Base-by-base conservation (phyloP, 2,329 filamentous ascomycete genomes). In the Trichoderma sp. region DNA sequence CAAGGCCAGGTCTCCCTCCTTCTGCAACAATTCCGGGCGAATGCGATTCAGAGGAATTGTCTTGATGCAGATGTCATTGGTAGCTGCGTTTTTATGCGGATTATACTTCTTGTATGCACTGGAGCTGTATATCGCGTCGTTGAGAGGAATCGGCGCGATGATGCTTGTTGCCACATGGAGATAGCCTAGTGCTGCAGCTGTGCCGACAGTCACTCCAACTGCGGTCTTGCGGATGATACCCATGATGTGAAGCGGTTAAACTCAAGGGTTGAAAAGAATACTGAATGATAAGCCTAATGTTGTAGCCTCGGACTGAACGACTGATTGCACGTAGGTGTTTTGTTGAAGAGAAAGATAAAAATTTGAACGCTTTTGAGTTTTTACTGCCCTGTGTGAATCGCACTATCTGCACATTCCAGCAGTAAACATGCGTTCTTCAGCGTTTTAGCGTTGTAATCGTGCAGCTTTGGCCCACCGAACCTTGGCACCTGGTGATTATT, bases 21-120 rank as follows among this genome's bases (percentile, higher is more conserved):
- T 85, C 76, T 91, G 84, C 15, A 93, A 81, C 68, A 93, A 82
- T 74, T 91, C 87, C 0, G 91, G 90, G 34, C 88, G 86, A 73
- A 94, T 88, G 77, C 90, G 88, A 61, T 82, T 82, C 63, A 94
- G 78, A 0, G 91, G 88, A 0, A 93, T 85, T 43, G 84, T 85
- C 74, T 88, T 88, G 74, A 92, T 82, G 75, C 88, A 90, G 12
- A 91, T 80, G 77, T 94, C 92, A 71, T 92, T 86, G 0, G 87
- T 87, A 0, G 87, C 83, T 0, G 90, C 87, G 79, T 93, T 92
- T 36, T 84, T 81, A 55, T 86, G 84, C 2, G 88, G 87, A 76
- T 93, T 94, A 80, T 87, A 86, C 72, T 84, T 85, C 63, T 83
- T 81, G 82, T 87, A 92, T 70, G 85, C 80, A 12, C 20, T 36